Evolutionary conservation across 1,139 yeast genomes (phyloP), one percentile per base, ranked within the genome.

Genomic region (Debaryomyces robertsiae): DNA sequence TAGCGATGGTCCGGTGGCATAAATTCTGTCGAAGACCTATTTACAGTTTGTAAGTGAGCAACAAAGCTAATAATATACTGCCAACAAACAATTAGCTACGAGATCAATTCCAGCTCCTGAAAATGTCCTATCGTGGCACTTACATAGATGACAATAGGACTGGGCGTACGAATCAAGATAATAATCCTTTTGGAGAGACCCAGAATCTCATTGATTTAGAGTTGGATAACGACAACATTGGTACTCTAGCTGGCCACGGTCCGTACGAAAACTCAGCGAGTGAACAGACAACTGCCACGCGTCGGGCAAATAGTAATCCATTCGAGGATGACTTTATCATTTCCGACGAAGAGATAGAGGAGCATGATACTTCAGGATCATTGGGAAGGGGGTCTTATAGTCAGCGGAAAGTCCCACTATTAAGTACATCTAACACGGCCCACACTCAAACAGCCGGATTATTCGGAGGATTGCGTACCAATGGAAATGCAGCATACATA

Each of bases 261-360:
- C 52, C 58, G 1, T 46, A 51, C 32, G 48, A 45, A 6, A 43
- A 49, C 22, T 40, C 36, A 23, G 30, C 46, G 19, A 47, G 49
- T 9, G 47, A 44, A 27, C 45, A 46, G 24, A 19, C 5, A 7
- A 38, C 24, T 35, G 34, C 37, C 44, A 44, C 37, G 5, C 40
- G 25, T 16, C 39, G n/a, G 14, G 6, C 28, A 9, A 25, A 11
- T 50, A 46, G 46, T 22, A 58, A 69, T 44, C 75, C 75, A 3
- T 69, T 69, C 47, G 70, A 59, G 16, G 77, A 71, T 45, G 53
- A 57, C 40, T 59, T 66, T 31, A 50, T 62, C n/a, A 47, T 67
- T 16, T 58, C 69, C 2, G 73, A 67, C 39, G 72, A 67, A 32
- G 72, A 67, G 11, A 45, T 45, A 15, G 46, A 46, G 10, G 54